phyloP scores from a whole-genome alignment of 257 asterid genomes.

The Datura wrightii region DNA sequence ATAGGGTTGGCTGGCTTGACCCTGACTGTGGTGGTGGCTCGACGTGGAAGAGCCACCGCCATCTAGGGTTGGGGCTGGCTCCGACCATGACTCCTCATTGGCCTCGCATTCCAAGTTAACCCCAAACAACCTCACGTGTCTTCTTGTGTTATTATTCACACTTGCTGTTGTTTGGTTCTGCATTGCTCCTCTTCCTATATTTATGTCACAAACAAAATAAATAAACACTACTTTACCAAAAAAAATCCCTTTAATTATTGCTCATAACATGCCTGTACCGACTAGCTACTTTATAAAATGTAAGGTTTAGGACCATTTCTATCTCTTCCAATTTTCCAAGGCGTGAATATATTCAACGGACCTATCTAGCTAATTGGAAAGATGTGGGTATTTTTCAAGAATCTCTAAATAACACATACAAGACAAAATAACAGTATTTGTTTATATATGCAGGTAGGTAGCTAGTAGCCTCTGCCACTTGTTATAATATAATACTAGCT shows the following conservation, averaged over 20 bases:
- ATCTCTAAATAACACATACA: background rate
- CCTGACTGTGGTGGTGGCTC: conserved; percentile 54
- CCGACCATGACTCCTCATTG: conserved; percentile 47
- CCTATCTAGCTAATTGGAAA: background rate
- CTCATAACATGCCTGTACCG: background rate
- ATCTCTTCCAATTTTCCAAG: background rate
- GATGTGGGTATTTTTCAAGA: background rate
- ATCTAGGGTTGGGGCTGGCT: conserved; percentile 42
- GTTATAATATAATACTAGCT: background rate
- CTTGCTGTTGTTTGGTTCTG: conserved; percentile 45
- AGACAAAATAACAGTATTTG: background rate
- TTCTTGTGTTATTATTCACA: conserved; percentile 59
- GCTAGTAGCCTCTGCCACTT: background rate
- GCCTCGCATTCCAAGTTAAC: conserved; percentile 80
- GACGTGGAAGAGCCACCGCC: conserved; percentile 13
- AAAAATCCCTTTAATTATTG: background rate
- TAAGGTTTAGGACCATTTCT: background rate
- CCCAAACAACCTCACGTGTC: conserved; percentile 77
- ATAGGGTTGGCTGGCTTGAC: conserved; percentile 41
- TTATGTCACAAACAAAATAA: background rate
- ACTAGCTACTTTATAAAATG: background rate
- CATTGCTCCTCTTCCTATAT: conserved; percentile 30
- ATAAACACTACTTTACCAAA: background rate
- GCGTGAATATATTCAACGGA: background rate
- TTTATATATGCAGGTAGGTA: background rate